Base-by-base conservation (phyloP, 345 rosid species). In the Acer negundo region DNA sequence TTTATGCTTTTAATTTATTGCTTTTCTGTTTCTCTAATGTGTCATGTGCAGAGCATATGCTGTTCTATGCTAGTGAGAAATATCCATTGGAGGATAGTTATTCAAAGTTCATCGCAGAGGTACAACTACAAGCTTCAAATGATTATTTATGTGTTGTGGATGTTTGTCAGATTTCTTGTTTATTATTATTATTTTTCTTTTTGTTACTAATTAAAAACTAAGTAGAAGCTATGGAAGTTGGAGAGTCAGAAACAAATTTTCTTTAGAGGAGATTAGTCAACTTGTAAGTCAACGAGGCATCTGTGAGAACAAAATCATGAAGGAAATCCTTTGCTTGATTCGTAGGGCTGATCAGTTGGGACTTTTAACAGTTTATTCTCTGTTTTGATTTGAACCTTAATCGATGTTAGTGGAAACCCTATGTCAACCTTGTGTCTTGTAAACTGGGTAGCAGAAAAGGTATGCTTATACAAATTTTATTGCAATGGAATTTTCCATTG, bases 61-160 rank as follows among this genome's bases (percentile, higher is more conserved):
- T 95, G 59, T 95, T 95, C 80, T 95, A 89, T 83, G 93, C 99
- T 22, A 95, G 98, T 76, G 98, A 80, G 75, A 95, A 91, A 72
- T 95, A 95, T 68, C 98, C 98, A 1, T 69, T 72, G 86, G 99
- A 95, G 89, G 94, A 93, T 83, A 90, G 96, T 80, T 95, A 95
- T 87, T 88, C 89, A 13, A 91, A 90, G 84, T 95, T 88, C 78
- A 91, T 95, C 66, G 17, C 88, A 1, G 94, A 93, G 97, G 97
- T 95, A 85, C 42, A 46, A 20, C 19, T 46, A 20, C 63, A 59
- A 59, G 26, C 23, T 10, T 46, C 62, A 11, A 16, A 17, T 47
- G 49, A 75, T 20, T 63, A 59, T 73, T 35, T 7, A 8, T 19
- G 31, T 76, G 24, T 56, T 28, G 55, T 46, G 10, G 12, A 47